A percentile compares a stretch with the other conserved stretches of the same genome.
Evolutionary conservation across 2,329 filamentous ascomycete species (phyloP).

Genomic region (Epichloe sibirici): DNA sequence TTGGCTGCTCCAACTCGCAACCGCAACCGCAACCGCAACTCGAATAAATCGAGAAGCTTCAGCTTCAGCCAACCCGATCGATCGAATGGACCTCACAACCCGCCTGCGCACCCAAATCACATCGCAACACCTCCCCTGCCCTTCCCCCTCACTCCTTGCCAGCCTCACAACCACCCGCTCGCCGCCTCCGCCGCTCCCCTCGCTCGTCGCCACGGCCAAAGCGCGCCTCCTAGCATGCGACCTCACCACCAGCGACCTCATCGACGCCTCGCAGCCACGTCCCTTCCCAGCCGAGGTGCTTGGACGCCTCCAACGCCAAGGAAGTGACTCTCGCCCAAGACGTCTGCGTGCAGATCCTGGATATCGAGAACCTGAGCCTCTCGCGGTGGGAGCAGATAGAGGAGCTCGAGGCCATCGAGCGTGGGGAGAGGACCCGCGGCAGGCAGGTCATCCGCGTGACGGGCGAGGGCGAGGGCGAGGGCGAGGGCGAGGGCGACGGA

Average conservation of each 20-base stretch:
- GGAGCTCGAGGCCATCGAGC: constrained; percentile 58
- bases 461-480: constrained; percentile 28
- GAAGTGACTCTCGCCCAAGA: constrained; percentile 47
- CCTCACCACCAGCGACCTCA: constrained; percentile 42
- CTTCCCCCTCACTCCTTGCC: constrained; percentile 48
- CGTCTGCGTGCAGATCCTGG: constrained; percentile 69
- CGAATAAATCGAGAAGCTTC: too few species aligned
- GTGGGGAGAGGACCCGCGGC: constrained; percentile 63
- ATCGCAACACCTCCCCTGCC: constrained; percentile 39
- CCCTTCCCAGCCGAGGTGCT: constrained; percentile 42
- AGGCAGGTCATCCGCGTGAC: constrained; percentile 68
- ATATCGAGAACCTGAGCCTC: constrained; percentile 69
- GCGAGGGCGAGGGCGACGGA: constrained; percentile 28
- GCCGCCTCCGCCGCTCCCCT: constrained; percentile 50
- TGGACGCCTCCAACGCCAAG: constrained; percentile 37
- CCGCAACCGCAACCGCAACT: too few species aligned
- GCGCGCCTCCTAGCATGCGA: constrained; percentile 71
- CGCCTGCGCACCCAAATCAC: constrained; percentile 31
- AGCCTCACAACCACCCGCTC: constrained; percentile 44
- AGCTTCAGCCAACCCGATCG: too few species aligned
- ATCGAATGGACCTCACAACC: constrained; percentile 10
- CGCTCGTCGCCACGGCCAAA: constrained; percentile 66
- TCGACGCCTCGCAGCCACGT: constrained; percentile 28
- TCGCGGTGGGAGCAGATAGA: constrained; percentile 84
- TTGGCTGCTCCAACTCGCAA: too few species aligned